Evolutionary conservation across 2,329 filamentous ascomycete genomes (phyloP), one percentile per base, ranked within the genome.

Genomic region (Fusarium metavorans): DNA sequence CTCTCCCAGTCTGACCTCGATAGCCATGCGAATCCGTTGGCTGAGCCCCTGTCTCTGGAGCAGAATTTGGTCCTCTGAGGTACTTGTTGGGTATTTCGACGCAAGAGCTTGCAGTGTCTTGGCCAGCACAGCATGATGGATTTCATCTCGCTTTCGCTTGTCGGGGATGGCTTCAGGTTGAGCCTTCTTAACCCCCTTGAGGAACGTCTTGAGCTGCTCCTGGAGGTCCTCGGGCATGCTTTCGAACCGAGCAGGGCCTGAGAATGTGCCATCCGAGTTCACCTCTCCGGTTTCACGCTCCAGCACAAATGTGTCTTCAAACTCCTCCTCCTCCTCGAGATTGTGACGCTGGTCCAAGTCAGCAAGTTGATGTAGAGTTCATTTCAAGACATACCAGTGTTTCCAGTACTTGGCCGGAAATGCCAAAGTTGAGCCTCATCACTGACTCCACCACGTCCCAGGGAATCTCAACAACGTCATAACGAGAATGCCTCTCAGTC

Each of bases 391-490:
- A 81, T 77, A 87, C 85, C 50, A 85, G 82, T 71, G 84, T 84
- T 32, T 82, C 82, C 77, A 87, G 83, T 2, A 84, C 77, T 14
- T 81, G 75, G 3, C 81, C 79, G 1, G 84, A 81, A 20, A 85
- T 69, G 2, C 80, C 78, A 56, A 89, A 80, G 20, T 83, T 78
- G 13, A 81, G 77, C 20, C 81, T 80, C 39, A 87, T 77, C 9
- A 88, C 83, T 1, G 83, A 82, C 50, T 88, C 83, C 25, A 96
- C 86, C 10, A 90, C 77, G 0, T 87, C 84, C 84, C 92, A 90
- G 0, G 93, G 87, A 37, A 98, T 83, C 80, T 98, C 95, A 1
- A 94, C 92, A 1, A 97, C 94, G 76, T 98, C 95, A 81, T 95
- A 95, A 45, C 92, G 87, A 11, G 91, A 85, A 77, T 98, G 95